Percentiles rank a stretch among this genome's conserved stretches.
These are phyloP conservation scores for Meripilus lineatus DNA, from an alignment of 1,284 basidiomycete genomes.

Conservation along the genomic window DNA sequence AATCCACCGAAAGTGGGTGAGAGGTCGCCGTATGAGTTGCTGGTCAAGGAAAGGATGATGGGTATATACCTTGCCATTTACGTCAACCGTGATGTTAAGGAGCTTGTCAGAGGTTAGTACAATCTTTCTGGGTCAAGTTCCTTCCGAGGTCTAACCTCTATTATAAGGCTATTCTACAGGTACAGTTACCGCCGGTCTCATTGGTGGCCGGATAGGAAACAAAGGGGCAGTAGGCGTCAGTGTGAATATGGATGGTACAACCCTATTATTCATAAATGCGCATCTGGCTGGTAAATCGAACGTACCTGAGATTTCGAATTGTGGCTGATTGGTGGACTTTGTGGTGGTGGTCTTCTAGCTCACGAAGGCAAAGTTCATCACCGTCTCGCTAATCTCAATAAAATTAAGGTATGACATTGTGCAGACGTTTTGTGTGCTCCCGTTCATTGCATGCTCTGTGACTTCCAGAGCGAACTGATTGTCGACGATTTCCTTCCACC, in stretches of 20 bases:
- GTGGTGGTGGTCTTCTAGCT: constrained; percentile 38
- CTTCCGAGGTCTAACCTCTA: neutral
- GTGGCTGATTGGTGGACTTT: neutral
- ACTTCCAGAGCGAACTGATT: constrained; percentile 57
- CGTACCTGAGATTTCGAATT: neutral
- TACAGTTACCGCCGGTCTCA: constrained; percentile 80
- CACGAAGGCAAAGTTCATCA: constrained; percentile 70
- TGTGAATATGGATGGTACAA: constrained; percentile 66
- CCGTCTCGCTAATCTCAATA: constrained; percentile 64
- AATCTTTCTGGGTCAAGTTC: constrained; percentile 1
- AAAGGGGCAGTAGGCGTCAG: constrained; percentile 85
- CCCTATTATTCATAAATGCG: constrained; percentile 81
- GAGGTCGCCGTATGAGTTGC: constrained; percentile 71
- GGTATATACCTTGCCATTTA: constrained; percentile 79
- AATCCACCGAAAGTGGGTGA: constrained; percentile 33
- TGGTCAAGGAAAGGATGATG: constrained; percentile 85
- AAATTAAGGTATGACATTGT: constrained; percentile 57
- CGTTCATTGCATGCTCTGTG: constrained; percentile 2
- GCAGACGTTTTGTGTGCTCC: constrained; percentile 2
- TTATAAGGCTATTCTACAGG: constrained; percentile 57
- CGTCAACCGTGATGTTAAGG: constrained; percentile 60
- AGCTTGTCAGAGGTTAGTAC: constrained; percentile 50
- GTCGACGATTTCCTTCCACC: constrained; percentile 63
- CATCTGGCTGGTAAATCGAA: constrained; percentile 69
- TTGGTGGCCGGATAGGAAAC: constrained; percentile 83